A percentile compares a stretch with the other conserved stretches of the same genome.
These are phyloP conservation scores for Talaromyces thailandensis DNA, from an alignment of 495 filamentous ascomycete species.

Conservation along the genomic window DNA sequence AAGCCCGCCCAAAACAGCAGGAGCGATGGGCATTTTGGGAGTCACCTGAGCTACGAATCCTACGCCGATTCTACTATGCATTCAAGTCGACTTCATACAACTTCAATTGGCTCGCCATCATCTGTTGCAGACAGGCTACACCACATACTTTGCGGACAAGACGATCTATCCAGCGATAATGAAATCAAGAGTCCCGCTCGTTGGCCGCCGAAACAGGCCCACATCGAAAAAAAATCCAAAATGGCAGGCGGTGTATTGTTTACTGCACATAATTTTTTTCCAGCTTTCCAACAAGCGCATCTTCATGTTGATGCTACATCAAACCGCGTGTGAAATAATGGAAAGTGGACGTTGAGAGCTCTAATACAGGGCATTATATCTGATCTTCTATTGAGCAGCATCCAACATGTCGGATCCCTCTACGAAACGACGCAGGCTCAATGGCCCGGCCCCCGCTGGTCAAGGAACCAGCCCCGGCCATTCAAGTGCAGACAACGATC, in stretches of 20 bases:
- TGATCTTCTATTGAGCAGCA: not conserved
- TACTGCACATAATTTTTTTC: not conserved
- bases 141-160: not conserved
- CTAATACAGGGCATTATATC: not conserved
- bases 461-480: not conserved
- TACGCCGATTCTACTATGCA: not conserved
- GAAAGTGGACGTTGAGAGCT: not conserved
- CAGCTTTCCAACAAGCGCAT: not conserved
- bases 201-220: not conserved
- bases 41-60: not conserved
- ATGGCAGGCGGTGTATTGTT: not conserved
- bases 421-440: conserved; percentile 5
- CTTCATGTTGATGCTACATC: not conserved
- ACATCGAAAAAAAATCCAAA: not conserved
- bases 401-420: not conserved
- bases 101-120: not conserved
- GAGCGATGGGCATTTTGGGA: not conserved
- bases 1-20: not conserved
- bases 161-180: not conserved
- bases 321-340: not conserved
- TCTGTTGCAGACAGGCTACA: not conserved
- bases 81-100: not conserved
- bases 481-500: conserved; percentile 1
- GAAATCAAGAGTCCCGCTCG: not conserved
- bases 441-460: not conserved